phyloP scores from a whole-genome alignment of 78 protist genomes.

The Polysphondylium violaceum region DNA sequence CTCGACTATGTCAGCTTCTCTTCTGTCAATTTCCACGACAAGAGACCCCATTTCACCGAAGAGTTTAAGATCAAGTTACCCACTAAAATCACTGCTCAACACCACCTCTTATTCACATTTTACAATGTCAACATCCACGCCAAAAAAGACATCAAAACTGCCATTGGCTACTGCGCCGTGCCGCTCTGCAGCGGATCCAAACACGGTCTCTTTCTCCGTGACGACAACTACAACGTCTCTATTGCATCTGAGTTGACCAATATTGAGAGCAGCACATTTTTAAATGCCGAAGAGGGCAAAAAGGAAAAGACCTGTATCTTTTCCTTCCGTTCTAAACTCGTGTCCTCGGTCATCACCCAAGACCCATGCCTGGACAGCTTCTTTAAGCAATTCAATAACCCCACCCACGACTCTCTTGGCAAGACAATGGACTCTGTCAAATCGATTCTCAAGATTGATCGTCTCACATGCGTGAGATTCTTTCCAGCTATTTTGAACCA shows the following conservation, averaged over 20 bases:
- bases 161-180: slow-evolving; percentile 69
- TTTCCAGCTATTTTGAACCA: slow-evolving; percentile 70
- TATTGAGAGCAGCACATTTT: background rate
- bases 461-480: slow-evolving; percentile 60
- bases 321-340: slow-evolving; percentile 36
- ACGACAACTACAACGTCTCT: slow-evolving; percentile 22
- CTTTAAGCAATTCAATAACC: slow-evolving; percentile 7
- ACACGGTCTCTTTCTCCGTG: slow-evolving; percentile 21
- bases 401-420: slow-evolving; percentile 32
- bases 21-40: slow-evolving; percentile 75
- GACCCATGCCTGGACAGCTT: slow-evolving; percentile 27
- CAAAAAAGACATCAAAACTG: slow-evolving; percentile 58
- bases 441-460: slow-evolving; percentile 51
- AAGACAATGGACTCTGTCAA: slow-evolving; percentile 21
- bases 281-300: slow-evolving; percentile 28
- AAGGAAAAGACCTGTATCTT: slow-evolving; percentile 52
- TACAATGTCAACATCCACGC: slow-evolving; percentile 48
- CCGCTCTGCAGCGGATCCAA: background rate
- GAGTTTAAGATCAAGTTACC: slow-evolving; percentile 79
- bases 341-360: slow-evolving; percentile 33
- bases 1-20: slow-evolving; percentile 30
- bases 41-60: slow-evolving; percentile 73
- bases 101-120: slow-evolving; percentile 58
- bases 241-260: slow-evolving; percentile 35
- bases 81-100: slow-evolving; percentile 62